Percentiles rank a stretch among this genome's conserved stretches.
phyloP scores from a whole-genome alignment of 2,329 filamentous ascomycete genomes.

The Thyridium curvatum region DNA sequence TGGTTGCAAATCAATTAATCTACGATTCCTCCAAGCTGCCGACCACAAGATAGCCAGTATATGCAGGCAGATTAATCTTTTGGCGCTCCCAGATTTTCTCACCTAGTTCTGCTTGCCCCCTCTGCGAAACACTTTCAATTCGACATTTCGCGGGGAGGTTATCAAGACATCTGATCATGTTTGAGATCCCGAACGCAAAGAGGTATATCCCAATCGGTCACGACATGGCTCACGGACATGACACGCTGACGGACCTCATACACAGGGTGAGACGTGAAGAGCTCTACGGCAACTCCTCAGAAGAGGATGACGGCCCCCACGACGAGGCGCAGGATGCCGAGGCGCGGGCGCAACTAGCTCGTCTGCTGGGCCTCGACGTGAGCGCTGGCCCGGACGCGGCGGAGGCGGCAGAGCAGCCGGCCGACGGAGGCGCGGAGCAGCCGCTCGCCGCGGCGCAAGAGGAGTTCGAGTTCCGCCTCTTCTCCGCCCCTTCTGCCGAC shows the following conservation, averaged over 20 bases:
- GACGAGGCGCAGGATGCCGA: conserved; percentile 27
- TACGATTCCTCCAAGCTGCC: too few relatives aligned
- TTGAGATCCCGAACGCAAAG: conserved; percentile 45
- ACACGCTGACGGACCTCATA: conserved; percentile 6
- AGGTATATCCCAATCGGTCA: conserved; percentile 28
- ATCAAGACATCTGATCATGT: conserved; percentile 28
- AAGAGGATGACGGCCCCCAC: conserved; percentile 15
- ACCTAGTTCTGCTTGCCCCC: too few relatives aligned
- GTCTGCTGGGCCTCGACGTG: conserved; percentile 34
- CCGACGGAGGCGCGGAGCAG: conserved; percentile 13
- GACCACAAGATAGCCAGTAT: too few relatives aligned
- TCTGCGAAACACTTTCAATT: too few relatives aligned
- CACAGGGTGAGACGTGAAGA: conserved; percentile 50
- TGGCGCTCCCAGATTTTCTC: too few relatives aligned
- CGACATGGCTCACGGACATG: conserved; percentile 6
- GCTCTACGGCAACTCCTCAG: conserved; percentile 32
- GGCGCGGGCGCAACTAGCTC: conserved; percentile 40
- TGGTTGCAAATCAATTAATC: too few relatives aligned
- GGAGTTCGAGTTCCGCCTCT: conserved; percentile 53
- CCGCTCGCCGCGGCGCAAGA: conserved; percentile 18
- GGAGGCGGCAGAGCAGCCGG: conserved; percentile 18
- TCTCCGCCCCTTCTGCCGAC: conserved; percentile 33
- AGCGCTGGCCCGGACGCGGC: conserved; percentile 4
- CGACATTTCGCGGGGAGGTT: too few relatives aligned
- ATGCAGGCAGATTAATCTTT: too few relatives aligned